These are phyloP conservation scores for Fonsecaea multimorphosa DNA, from an alignment of 2,329 filamentous ascomycete species.

Conservation along the genomic window DNA sequence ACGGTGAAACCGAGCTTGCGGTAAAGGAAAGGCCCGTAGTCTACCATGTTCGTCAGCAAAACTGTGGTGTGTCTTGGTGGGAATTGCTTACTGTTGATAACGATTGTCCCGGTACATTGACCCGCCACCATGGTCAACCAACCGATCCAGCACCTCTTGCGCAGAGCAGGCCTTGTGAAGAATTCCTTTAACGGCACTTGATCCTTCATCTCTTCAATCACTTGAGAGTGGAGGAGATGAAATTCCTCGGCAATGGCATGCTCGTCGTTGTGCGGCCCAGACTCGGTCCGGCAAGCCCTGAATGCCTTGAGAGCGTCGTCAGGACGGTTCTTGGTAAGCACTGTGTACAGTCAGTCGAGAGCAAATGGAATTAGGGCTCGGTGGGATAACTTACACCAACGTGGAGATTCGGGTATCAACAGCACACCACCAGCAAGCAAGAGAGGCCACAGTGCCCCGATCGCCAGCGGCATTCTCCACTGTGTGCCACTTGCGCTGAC, in stretches of 20 bases:
- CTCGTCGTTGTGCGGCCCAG: constrained; percentile 3
- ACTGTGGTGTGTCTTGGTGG: not conserved
- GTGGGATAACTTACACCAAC: constrained; percentile 30
- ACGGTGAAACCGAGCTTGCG: constrained; percentile 22
- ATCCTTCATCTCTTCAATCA: constrained; percentile 10
- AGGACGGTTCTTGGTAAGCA: constrained; percentile 1
- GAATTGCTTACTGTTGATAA: constrained; percentile 14
- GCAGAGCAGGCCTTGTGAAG: constrained; percentile 19
- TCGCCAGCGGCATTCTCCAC: constrained; percentile 28
- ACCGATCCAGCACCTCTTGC: constrained; percentile 19
- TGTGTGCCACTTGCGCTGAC: constrained; percentile 10
- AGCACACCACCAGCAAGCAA: constrained; percentile 49
- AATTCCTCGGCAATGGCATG: constrained; percentile 5
- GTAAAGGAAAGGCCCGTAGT: constrained; percentile 32
- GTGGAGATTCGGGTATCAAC: constrained; percentile 42
- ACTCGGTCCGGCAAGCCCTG: constrained; percentile 1
- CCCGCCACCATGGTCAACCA: constrained; percentile 12
- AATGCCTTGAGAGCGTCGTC: constrained; percentile 1
- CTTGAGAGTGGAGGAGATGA: constrained; percentile 5
- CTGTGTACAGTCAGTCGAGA: not conserved
- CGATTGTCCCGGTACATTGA: constrained; percentile 15
- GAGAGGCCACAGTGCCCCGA: constrained; percentile 19
- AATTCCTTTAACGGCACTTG: constrained; percentile 15
- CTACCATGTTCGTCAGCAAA: not conserved
- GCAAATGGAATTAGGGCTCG: not conserved